Conservation (phyloP, 2,329 filamentous ascomycete genomes). For the Colletotrichum sp. region DNA sequence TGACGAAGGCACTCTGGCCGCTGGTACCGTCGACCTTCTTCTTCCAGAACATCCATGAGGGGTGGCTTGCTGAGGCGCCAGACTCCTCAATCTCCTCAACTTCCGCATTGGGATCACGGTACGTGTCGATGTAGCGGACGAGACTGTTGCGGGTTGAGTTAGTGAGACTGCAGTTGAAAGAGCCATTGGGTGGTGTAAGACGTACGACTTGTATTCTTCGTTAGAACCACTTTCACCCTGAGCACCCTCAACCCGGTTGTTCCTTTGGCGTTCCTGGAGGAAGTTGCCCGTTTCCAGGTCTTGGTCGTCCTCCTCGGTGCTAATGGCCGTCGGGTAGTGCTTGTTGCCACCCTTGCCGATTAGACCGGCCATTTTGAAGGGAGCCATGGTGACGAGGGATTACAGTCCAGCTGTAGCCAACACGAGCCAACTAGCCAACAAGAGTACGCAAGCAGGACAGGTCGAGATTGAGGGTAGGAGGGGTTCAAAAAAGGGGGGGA, state of each 20-base stretch:
- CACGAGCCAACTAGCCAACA: slow-evolving; percentile 1
- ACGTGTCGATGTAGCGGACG: slow-evolving; percentile 39
- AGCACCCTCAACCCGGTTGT: slow-evolving; percentile 19
- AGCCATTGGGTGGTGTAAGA: slow-evolving; percentile 1
- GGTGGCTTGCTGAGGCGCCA: slow-evolving; percentile 27
- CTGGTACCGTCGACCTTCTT: slow-evolving; percentile 23
- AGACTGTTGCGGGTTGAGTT: background rate
- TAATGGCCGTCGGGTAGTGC: slow-evolving; percentile 20
- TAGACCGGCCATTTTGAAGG: slow-evolving; percentile 20
- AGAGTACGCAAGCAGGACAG: slow-evolving; percentile 6
- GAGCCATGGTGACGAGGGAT: slow-evolving; percentile 15
- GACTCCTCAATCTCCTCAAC: slow-evolving; percentile 32
- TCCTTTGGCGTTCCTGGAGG: slow-evolving; percentile 20
- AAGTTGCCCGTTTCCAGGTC: slow-evolving; percentile 22
- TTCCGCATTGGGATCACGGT: slow-evolving; percentile 37
- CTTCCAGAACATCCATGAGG: slow-evolving; percentile 43
- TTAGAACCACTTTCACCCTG: slow-evolving; percentile 11
- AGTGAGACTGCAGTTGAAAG: background rate
- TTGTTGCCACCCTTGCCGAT: slow-evolving; percentile 22
- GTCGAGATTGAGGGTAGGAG: slow-evolving; percentile 1
- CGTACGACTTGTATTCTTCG: slow-evolving; percentile 21
- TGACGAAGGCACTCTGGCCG: slow-evolving; percentile 38
- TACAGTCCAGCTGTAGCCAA: slow-evolving; percentile 22
- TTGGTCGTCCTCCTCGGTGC: slow-evolving; percentile 19
- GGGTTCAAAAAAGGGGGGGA: slow-evolving; percentile 2